Evolutionary conservation across 176 grass and related monocot genomes (phyloP).

Genomic region (Miscanthus lutarioriparius): DNA sequence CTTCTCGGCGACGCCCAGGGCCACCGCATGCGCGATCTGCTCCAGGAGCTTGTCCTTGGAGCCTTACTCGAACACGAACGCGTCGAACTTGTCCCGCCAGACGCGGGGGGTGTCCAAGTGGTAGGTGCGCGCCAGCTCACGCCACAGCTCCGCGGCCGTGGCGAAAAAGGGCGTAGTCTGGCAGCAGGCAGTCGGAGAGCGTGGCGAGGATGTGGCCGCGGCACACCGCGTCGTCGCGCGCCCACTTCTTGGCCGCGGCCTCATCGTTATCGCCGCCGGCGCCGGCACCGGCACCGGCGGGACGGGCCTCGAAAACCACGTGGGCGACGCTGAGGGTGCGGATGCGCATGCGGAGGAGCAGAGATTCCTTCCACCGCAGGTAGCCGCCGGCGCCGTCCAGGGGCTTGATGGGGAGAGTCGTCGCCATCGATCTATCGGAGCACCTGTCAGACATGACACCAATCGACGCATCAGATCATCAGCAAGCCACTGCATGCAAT

Average conservation of each 20-base stretch:
- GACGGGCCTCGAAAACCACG: not conserved
- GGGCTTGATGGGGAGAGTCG: too few species aligned
- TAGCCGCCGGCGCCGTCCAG: too few species aligned
- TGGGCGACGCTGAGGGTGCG: conserved; percentile 15
- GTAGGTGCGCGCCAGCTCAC: conserved; percentile 31
- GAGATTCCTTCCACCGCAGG: not conserved
- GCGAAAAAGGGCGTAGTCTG: conserved; percentile 26
- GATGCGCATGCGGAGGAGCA: conserved; percentile 27
- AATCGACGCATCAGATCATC: too few species aligned
- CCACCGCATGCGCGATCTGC: conserved; percentile 10
- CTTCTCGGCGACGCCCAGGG: not conserved
- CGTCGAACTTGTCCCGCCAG: not conserved
- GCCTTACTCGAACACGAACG: not conserved
- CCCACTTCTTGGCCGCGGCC: not conserved
- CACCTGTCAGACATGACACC: too few species aligned
- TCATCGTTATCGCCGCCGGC: not conserved
- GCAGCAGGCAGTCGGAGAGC: conserved; percentile 41
- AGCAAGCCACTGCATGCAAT: too few species aligned
- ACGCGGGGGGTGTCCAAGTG: fast-evolving
- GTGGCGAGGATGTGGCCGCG: conserved; percentile 40
- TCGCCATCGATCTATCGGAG: too few species aligned
- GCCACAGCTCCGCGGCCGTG: conserved; percentile 27
- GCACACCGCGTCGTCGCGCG: conserved; percentile 27
- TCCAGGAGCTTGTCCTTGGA: not conserved
- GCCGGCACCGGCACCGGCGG: too few species aligned